phyloP scores from a whole-genome alignment of 1,284 basidiomycete species.

The Ceratobasidium theobromae region DNA sequence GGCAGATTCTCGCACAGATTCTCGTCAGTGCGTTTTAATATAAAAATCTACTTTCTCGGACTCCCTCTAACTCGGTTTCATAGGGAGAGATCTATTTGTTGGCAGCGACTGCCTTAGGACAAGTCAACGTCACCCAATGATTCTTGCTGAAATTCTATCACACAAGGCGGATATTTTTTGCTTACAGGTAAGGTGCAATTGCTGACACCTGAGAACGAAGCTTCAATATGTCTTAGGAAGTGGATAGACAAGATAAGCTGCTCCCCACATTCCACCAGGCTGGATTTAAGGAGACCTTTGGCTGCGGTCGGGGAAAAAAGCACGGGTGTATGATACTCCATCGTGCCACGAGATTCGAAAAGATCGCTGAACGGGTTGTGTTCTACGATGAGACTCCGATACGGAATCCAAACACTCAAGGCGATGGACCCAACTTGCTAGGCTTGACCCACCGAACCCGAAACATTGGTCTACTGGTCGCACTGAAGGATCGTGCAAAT shows the following conservation, averaged over 20 bases:
- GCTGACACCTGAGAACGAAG: not conserved
- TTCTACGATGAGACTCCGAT: conserved; percentile 68
- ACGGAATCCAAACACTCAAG: conserved; percentile 41
- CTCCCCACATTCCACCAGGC: conserved; percentile 58
- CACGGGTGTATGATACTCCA: conserved; percentile 85
- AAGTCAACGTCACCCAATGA: conserved; percentile 68
- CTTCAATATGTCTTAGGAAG: conserved; percentile 55
- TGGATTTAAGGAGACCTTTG: conserved; percentile 62
- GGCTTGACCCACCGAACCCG: conserved; percentile 74
- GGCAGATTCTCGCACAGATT: conserved; percentile 25
- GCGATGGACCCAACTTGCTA: conserved; percentile 30
- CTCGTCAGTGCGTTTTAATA: conserved; percentile 23
- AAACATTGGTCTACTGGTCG: conserved; percentile 79
- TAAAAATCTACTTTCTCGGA: not conserved
- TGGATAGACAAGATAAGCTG: conserved; percentile 66
- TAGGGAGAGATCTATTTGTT: conserved; percentile 84
- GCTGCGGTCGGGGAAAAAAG: conserved; percentile 67
- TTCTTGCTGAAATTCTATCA: conserved; percentile 67
- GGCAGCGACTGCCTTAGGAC: conserved; percentile 68
- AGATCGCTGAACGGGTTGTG: conserved; percentile 52
- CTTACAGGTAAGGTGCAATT: conserved; percentile 59
- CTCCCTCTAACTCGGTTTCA: not conserved
- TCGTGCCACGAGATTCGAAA: conserved; percentile 54
- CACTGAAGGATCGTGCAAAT: conserved; percentile 55
- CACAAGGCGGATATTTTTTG: conserved; percentile 77